Percentiles rank a stretch among this genome's conserved stretches.
phyloP scores from a whole-genome alignment of 805 yeast genomes.

The Candida schatavii region DNA sequence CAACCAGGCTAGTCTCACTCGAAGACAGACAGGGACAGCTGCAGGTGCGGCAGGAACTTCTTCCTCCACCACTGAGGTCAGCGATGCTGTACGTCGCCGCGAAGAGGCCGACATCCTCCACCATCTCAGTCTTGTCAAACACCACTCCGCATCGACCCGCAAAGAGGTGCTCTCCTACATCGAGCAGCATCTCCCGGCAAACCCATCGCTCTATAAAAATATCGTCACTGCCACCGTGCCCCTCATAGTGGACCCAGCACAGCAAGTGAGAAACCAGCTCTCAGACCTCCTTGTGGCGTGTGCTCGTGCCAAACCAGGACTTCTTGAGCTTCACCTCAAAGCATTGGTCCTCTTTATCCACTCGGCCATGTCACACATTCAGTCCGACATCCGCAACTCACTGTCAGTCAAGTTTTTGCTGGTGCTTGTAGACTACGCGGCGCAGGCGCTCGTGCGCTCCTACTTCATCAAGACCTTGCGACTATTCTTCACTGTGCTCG shows the following conservation, averaged over 20 bases:
- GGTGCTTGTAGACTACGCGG: slow-evolving; percentile 53
- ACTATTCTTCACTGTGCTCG: slow-evolving; percentile 65
- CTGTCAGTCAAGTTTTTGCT: slow-evolving; percentile 62
- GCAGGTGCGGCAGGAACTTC: slow-evolving; percentile 3
- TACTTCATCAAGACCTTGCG: slow-evolving; percentile 69
- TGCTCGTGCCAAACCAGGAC: slow-evolving; percentile 48
- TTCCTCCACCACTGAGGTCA: too few species aligned
- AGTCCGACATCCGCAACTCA: slow-evolving; percentile 69
- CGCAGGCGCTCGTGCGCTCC: slow-evolving; percentile 54
- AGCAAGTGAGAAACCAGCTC: slow-evolving; percentile 59
- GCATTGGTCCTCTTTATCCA: slow-evolving; percentile 69
- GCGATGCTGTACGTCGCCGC: slow-evolving; percentile 9
- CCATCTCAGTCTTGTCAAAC: slow-evolving; percentile 67
- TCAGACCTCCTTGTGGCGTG: slow-evolving; percentile 46
- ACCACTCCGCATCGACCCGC: slow-evolving; percentile 67
- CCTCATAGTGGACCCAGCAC: slow-evolving; percentile 63
- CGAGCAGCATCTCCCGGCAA: slow-evolving; percentile 49
- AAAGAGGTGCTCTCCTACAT: slow-evolving; percentile 64
- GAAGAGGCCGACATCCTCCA: slow-evolving; percentile 51
- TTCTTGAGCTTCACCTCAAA: slow-evolving; percentile 59
- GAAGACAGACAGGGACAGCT: slow-evolving; percentile 11
- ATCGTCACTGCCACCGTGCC: slow-evolving; percentile 59
- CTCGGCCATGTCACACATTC: slow-evolving; percentile 92
- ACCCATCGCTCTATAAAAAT: slow-evolving; percentile 54
- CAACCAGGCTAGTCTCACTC: slow-evolving; percentile 33